Conservation (phyloP, 768 basidiomycete species). For the Serendipita sp. region DNA sequence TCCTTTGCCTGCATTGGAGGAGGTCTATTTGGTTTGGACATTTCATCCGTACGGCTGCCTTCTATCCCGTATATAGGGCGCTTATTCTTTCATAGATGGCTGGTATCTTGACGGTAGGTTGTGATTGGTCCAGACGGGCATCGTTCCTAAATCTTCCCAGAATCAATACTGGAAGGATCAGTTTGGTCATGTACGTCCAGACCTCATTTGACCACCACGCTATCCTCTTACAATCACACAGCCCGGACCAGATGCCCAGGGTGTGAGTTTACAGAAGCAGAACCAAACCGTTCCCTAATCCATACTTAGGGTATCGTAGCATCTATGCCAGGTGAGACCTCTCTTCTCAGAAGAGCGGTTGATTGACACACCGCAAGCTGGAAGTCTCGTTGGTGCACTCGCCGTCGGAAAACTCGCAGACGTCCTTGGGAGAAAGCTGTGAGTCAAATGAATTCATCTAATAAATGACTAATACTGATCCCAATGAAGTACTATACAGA, state of each 20-base stretch:
- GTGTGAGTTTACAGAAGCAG: slow-evolving; percentile 25
- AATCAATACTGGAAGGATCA: background rate
- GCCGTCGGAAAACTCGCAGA: slow-evolving; percentile 49
- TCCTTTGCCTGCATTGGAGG: slow-evolving; percentile 10
- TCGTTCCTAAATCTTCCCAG: background rate
- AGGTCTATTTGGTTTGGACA: slow-evolving; percentile 8
- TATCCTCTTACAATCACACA: slow-evolving; percentile 1
- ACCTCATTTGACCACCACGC: background rate
- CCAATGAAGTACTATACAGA: slow-evolving; percentile 36
- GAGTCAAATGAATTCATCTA: background rate
- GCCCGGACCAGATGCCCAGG: slow-evolving; percentile 17
- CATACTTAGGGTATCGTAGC: slow-evolving; percentile 33
- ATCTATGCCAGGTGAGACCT: slow-evolving; percentile 48
- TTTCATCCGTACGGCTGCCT: slow-evolving; percentile 1
- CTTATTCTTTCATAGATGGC: background rate
- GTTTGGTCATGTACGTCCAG: background rate
- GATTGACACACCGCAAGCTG: slow-evolving; percentile 25
- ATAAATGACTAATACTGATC: background rate
- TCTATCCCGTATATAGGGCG: background rate
- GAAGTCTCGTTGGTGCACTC: slow-evolving; percentile 40
- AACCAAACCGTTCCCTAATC: background rate
- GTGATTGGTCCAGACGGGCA: background rate
- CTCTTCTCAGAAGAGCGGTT: background rate
- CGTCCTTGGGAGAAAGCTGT: slow-evolving; percentile 39
- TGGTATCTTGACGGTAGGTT: background rate